phyloP scores from a whole-genome alignment of 2,329 filamentous ascomycete genomes.

The Fonsecaea nubica region DNA sequence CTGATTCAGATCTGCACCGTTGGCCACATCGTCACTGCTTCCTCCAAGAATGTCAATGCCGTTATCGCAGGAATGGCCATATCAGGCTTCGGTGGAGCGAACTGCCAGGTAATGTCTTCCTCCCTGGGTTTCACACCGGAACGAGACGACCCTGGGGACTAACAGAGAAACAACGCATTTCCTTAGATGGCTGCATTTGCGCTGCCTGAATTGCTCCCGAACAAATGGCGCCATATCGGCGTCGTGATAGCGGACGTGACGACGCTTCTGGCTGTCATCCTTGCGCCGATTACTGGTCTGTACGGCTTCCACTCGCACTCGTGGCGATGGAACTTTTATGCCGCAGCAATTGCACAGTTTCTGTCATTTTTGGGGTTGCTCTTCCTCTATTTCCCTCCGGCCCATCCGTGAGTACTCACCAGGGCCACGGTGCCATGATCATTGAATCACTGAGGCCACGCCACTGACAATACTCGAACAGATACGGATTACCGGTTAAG shows the following conservation, averaged over 20 bases:
- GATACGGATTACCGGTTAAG: conserved; percentile 45
- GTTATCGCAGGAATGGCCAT: conserved; percentile 52
- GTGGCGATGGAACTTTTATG: conserved; percentile 58
- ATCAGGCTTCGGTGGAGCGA: conserved; percentile 55
- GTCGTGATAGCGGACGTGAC: conserved; percentile 53
- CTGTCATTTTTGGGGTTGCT: conserved; percentile 54
- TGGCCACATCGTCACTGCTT: conserved; percentile 50
- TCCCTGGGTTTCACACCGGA: not conserved
- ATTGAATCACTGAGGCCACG: too few relatives aligned
- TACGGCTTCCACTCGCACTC: conserved; percentile 46
- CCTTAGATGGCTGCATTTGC: conserved; percentile 54
- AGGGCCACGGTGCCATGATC: not conserved
- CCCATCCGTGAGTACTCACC: conserved; percentile 43
- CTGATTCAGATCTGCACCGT: conserved; percentile 43
- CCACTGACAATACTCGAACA: not conserved
- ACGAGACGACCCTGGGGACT: not conserved
- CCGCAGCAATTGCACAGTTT: conserved; percentile 51
- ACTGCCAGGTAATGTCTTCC: conserved; percentile 45
- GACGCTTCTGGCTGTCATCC: conserved; percentile 55
- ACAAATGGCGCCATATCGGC: conserved; percentile 57
- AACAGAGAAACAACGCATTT: not conserved
- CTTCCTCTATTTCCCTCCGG: conserved; percentile 51
- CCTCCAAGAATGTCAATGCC: conserved; percentile 49
- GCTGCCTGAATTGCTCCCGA: conserved; percentile 49
- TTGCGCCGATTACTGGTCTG: conserved; percentile 55